Evolutionary conservation across 2,329 filamentous ascomycete species (phyloP), one percentile per base, ranked within the genome.

Genomic region (Aspergillus fijiensis): DNA sequence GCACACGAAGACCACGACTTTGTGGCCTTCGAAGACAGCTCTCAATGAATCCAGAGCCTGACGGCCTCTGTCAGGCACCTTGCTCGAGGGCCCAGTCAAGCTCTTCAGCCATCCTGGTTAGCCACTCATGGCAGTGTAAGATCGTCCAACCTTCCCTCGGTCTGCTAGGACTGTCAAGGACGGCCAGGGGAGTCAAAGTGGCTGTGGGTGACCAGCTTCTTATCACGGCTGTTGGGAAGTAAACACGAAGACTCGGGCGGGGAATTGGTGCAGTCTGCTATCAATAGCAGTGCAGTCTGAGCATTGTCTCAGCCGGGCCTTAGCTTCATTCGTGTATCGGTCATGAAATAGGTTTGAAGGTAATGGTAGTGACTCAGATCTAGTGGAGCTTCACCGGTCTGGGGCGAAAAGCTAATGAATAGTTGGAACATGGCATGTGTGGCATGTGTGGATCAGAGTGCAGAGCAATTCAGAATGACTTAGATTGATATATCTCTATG

Each of bases 111-210:
- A 29, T 84, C 6, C 69, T 87, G 54, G 84, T 82, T 69, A 70
- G 86, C 52, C 77, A 84, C 27, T 83, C 7, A 64, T 85, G 35
- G 84, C 82, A 0, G 77, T 89, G 19, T 86, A 85, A 63, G 89
- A 61, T 42, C 61, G 61, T 16, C 48, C 59, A 2, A 55, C 55
- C 31, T 25, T 45, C 3, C 84, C 3, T 87, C 87, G 0, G 76
- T 89, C 4, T 89, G 87, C 72, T 87, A 89, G 72, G 89, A 90
- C 75, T 86, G 84, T 87, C 12, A 70, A 87, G 49, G 83, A 89
- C 70, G 87, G 93, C 35, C 89, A 94, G 65, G 49, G 63, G 61
- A 10, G 62, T 72, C 5, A 69, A 68, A 54, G 60, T 68, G 21
- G 67, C 62, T 11, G 59, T 70, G 12, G 12, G 59, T 5, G 67